Percentiles rank a stretch among this genome's conserved stretches.
These are phyloP conservation scores for Alternaria longipes DNA, from an alignment of 2,329 filamentous ascomycete species.

Conservation along the genomic window DNA sequence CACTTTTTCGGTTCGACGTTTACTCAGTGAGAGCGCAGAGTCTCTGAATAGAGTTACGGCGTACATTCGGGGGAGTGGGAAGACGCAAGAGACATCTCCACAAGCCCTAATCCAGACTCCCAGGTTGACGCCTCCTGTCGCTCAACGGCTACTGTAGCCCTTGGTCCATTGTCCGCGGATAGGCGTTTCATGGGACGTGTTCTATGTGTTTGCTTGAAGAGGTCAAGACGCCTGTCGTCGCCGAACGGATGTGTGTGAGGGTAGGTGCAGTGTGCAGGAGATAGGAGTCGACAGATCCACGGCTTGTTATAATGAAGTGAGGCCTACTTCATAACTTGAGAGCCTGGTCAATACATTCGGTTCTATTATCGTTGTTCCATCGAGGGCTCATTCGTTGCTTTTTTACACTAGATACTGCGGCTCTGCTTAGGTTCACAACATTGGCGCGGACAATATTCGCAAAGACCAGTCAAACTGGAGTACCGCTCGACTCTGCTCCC, in stretches of 20 bases:
- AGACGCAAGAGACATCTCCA: slow-evolving; percentile 1
- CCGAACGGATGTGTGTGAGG: slow-evolving; percentile 1
- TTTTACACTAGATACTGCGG: slow-evolving; percentile 12
- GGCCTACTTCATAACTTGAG: slow-evolving; percentile 24
- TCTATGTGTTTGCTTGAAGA: slow-evolving; percentile 12
- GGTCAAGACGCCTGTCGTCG: slow-evolving; percentile 7
- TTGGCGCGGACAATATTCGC: neutral
- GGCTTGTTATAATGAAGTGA: slow-evolving; percentile 8
- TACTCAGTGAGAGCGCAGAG: neutral
- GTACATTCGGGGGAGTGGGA: slow-evolving; percentile 20
- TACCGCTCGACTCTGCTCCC: neutral
- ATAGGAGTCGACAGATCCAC: slow-evolving; percentile 1
- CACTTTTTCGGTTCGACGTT: slow-evolving; percentile 12
- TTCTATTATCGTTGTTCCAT: slow-evolving; percentile 24
- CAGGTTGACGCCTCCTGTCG: neutral
- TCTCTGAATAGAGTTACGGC: slow-evolving; percentile 1
- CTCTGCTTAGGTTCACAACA: slow-evolving; percentile 8
- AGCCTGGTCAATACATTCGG: slow-evolving; percentile 27
- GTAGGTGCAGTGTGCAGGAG: slow-evolving; percentile 14
- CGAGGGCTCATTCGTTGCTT: slow-evolving; percentile 12
- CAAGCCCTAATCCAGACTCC: slow-evolving; percentile 10
- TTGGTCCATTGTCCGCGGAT: slow-evolving; percentile 1
- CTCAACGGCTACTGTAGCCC: slow-evolving; percentile 19
- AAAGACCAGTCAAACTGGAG: slow-evolving; percentile 3
- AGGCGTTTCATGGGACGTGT: slow-evolving; percentile 8